Conservation (phyloP, 73 alveolate species). For the Paramecium primaurelia region DNA sequence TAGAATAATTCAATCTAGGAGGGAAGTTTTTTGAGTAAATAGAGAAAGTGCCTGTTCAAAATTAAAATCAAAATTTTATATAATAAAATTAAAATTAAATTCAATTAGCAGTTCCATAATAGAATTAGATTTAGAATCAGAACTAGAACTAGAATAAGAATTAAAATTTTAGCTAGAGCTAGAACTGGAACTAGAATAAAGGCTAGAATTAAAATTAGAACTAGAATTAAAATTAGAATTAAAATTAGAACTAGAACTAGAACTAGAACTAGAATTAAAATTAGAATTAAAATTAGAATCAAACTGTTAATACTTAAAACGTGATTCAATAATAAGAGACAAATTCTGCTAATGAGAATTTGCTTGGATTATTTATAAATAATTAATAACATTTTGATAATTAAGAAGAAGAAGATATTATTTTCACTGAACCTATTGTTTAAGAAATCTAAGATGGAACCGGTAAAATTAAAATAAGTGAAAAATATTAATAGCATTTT, state of each 20-base stretch:
- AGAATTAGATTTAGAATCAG: not conserved
- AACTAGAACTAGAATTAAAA: too few relatives aligned
- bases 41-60: not conserved
- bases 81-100: not conserved
- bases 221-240: too few relatives aligned
- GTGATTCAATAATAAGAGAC: too few relatives aligned
- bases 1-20: not conserved
- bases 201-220: too few relatives aligned
- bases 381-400: not conserved
- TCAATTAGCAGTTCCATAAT: not conserved
- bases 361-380: not conserved
- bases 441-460: not conserved
- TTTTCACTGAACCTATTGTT: not conserved
- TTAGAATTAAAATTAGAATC: too few relatives aligned
- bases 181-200: too few relatives aligned
- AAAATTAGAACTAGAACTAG: too few relatives aligned
- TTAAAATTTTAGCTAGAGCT: too few relatives aligned
- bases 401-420: not conserved
- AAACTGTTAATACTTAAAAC: too few relatives aligned
- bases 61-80: not conserved
- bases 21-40: not conserved
- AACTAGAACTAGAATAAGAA: too few relatives aligned
- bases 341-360: too few relatives aligned
- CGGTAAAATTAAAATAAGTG: not conserved
- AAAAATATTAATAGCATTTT: not conserved